Evolutionary conservation across 768 basidiomycete species (phyloP), one percentile per base, ranked within the genome.

Genomic region (Tricholoma hemisulphureum): DNA sequence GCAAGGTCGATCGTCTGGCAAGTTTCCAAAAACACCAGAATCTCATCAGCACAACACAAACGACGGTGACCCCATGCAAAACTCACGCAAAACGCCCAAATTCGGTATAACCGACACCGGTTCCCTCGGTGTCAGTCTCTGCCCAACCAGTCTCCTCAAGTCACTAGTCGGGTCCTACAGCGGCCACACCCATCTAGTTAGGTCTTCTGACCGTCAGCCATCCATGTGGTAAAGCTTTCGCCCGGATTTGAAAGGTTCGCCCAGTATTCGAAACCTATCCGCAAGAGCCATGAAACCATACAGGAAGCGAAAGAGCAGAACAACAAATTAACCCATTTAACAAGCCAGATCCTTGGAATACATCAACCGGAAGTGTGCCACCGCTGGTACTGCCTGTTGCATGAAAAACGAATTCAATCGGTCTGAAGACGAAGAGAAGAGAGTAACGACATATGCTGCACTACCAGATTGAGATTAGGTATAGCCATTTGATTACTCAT

Each of bases 161-260:
- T 0, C 70, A 69, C 55, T 70, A 70, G 58, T 81, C 80, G 11
- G 79, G 67, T 0, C 65, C 75, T 6, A 81, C 79, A 21, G 89
- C 83, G 11, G 63, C 56, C 1, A 88, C 85, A 18, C 80, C 77
- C 63, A 93, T 65, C 16, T 73, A n/a, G 68, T 58, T 72, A 83
- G 0, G 81, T 78, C 37, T 77, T 77, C 26, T 66, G 64, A 1
- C 85, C 87, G 60, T 86, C 80, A 16, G 84, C 79, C 55, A 83
- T 79, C 93, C 93, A 95, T 8, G 86, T 86, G 56, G 95, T 85
- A 66, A 80, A 88, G 0, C 89, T 89, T 9, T 79, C 79, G 0
- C 65, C 54, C 0, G 78, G 77, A 51, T 83, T 73, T 7, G 77
- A 73, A 2, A 84, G 85, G 66, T 89, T 79, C 8, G 82, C 74